phyloP scores from a whole-genome alignment of 345 rosid species.

The Excoecaria agallocha region DNA sequence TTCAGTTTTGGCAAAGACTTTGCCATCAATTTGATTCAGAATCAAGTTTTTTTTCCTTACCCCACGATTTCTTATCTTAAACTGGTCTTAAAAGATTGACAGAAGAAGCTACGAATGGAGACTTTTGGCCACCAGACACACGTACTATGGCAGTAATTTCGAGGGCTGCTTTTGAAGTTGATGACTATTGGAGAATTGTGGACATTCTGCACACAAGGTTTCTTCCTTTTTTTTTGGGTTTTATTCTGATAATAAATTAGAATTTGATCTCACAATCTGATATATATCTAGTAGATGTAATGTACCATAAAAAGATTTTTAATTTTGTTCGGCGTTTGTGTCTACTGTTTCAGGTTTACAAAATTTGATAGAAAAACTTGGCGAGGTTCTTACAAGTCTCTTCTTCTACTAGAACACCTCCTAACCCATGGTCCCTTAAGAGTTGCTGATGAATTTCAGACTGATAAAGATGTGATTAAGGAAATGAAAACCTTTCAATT shows the following conservation, averaged over 20 bases:
- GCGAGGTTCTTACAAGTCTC: slow-evolving; percentile 60
- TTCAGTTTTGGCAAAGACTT: too few species aligned
- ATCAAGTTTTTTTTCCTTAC: neutral
- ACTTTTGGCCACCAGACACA: slow-evolving; percentile 47
- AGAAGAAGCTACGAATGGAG: slow-evolving; percentile 69
- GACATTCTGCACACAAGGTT: slow-evolving; percentile 53
- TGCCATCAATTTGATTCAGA: too few species aligned
- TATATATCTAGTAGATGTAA: too few species aligned
- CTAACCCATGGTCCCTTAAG: slow-evolving; percentile 71
- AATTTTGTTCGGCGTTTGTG: neutral
- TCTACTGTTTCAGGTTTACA: slow-evolving; percentile 36
- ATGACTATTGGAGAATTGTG: slow-evolving; percentile 71
- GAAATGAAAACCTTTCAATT: slow-evolving; percentile 40
- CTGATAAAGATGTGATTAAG: slow-evolving; percentile 38
- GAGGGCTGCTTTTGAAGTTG: slow-evolving; percentile 78
- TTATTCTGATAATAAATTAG: too few species aligned
- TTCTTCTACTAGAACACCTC: slow-evolving; percentile 59
- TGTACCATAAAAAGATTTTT: neutral
- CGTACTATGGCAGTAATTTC: slow-evolving; percentile 54
- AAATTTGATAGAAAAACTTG: slow-evolving; percentile 57
- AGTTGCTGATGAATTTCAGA: slow-evolving; percentile 58
- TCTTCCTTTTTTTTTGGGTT: neutral
- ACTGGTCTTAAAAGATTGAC: slow-evolving; percentile 38
- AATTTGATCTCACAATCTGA: too few species aligned
- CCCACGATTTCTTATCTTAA: neutral